Evolutionary conservation across 257 asterid species (phyloP), one percentile per base, ranked within the genome.

Genomic region (Gentiana straminea): DNA sequence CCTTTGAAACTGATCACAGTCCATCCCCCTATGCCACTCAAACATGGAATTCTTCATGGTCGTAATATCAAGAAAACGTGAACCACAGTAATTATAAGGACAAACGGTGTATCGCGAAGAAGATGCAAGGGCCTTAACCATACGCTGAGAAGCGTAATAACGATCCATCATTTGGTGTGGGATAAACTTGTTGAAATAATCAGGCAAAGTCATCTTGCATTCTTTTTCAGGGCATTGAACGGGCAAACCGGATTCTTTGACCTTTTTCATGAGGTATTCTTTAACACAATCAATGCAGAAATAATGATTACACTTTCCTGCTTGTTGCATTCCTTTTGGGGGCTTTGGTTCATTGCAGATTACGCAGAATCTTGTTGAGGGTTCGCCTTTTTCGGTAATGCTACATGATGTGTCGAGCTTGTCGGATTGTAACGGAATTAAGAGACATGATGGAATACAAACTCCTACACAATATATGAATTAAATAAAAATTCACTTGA

Each of bases 271-370:
- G 0, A 63, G 3, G 37, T 63, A 41, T 2, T 13, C 32, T 1
- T 1, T 9, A 9, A 41, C 15, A 45, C 74, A 69, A n/a, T 58
- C 74, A 5, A 13, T 13, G 41, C 66, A 69, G 46, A 33, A 69
- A 8, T 1, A 0, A 32, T 69, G 56, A 3, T 1, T 3, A 4
- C 70, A 63, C 8, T 4, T 39, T 8, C 5, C 37, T 8, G 7
- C 38, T 0, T 7, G 46, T 0, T 6, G 5, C 43, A 58, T 4
- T 1, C 24, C 37, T 2, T 43, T 15, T 5, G 54, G 8, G 2
- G 70, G 62, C 51, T 52, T 53, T 2, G 58, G 49, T 15, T 63
- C 62, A 5, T 39, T 48, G 24, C 66, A 69, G 2, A 63, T 58
- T 13, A 47, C 61, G 35, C 74, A 69, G 7, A 39, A 4, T 39